Evolutionary conservation across 768 basidiomycete species (phyloP).

Genomic region (Baorangia bicolor): DNA sequence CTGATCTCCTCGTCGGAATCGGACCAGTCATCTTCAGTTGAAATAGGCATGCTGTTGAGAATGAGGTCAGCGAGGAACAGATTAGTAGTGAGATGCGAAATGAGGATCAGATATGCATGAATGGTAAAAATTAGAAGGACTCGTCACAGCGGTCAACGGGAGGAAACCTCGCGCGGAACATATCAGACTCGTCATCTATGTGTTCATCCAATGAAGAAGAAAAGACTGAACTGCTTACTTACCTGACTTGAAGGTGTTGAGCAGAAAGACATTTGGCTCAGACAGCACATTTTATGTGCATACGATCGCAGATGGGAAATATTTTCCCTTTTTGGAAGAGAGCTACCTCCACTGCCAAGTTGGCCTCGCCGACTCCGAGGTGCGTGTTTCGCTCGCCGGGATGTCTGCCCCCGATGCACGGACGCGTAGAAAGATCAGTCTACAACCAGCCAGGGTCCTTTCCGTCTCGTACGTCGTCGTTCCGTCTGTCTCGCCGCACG

Average conservation of each 20-base stretch:
- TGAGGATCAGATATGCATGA: constrained; percentile 85
- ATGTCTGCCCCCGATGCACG: constrained; percentile 70
- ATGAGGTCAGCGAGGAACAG: constrained; percentile 5
- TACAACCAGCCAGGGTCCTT: constrained; percentile 55
- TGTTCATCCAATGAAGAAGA: constrained; percentile 43
- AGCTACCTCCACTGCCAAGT: not conserved
- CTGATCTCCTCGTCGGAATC: constrained; percentile 71
- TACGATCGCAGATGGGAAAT: constrained; percentile 15
- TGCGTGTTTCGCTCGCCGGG: constrained; percentile 11
- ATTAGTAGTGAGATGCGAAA: not conserved
- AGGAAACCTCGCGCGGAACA: constrained; percentile 58
- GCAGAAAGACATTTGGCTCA: not conserved
- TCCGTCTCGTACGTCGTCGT: constrained; percentile 49
- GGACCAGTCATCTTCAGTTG: constrained; percentile 65
- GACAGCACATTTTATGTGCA: constrained; percentile 12
- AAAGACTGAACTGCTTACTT: constrained; percentile 7
- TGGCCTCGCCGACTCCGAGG: not conserved
- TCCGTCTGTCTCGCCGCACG: not conserved
- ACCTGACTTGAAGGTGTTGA: constrained; percentile 17
- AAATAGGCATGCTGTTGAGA: constrained; percentile 39
- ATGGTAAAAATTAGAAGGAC: constrained; percentile 67
- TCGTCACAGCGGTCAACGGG: constrained; percentile 60
- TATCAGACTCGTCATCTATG: constrained; percentile 85
- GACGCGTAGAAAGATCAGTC: constrained; percentile 61
- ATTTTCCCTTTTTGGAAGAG: constrained; percentile 16